A percentile compares a stretch with the other conserved stretches of the same genome.
These are phyloP conservation scores for Parietaria judaica DNA, from an alignment of 306 rosid genomes.

Conservation along the genomic window DNA sequence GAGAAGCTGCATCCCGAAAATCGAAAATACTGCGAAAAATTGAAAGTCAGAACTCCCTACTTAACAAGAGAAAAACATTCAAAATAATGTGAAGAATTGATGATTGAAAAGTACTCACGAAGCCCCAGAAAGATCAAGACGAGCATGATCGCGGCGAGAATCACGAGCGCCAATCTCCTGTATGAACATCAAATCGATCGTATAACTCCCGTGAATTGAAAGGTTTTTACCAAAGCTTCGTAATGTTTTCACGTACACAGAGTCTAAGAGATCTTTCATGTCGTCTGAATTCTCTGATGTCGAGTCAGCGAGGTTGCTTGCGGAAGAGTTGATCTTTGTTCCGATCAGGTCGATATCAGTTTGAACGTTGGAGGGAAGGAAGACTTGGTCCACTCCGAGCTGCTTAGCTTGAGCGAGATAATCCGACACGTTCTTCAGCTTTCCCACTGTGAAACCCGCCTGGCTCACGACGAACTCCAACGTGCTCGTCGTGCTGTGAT, in stretches of 20 bases:
- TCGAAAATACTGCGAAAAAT: conserved; percentile 44
- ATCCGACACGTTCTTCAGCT: conserved; percentile 34
- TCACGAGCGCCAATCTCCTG: conserved; percentile 40
- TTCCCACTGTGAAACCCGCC: conserved; percentile 33
- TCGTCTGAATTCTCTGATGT: conserved; percentile 26
- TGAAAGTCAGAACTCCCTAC: conserved; percentile 7
- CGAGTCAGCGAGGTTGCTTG: conserved; percentile 24
- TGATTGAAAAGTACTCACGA: conserved; percentile 29
- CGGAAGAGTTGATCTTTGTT: conserved; percentile 32
- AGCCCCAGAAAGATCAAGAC: conserved; percentile 44
- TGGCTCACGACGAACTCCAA: conserved; percentile 31
- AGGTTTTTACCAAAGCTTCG: neutral
- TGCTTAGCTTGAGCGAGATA: conserved; percentile 36
- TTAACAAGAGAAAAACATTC: conserved; percentile 4
- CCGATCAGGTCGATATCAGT: conserved; percentile 37
- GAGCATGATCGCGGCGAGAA: conserved; percentile 50
- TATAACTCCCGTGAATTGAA: neutral
- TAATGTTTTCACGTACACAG: conserved; percentile 23
- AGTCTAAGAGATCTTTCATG: conserved; percentile 36
- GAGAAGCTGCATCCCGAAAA: conserved; percentile 43
- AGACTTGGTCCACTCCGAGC: conserved; percentile 40
- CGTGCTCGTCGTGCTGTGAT: conserved; percentile 30
- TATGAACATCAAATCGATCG: conserved; percentile 9
- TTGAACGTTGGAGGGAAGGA: conserved; percentile 36
- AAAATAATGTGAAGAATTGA: neutral